Base-by-base conservation (phyloP, 352 stramenopile species). In the Globisporangium megalacanthum region DNA sequence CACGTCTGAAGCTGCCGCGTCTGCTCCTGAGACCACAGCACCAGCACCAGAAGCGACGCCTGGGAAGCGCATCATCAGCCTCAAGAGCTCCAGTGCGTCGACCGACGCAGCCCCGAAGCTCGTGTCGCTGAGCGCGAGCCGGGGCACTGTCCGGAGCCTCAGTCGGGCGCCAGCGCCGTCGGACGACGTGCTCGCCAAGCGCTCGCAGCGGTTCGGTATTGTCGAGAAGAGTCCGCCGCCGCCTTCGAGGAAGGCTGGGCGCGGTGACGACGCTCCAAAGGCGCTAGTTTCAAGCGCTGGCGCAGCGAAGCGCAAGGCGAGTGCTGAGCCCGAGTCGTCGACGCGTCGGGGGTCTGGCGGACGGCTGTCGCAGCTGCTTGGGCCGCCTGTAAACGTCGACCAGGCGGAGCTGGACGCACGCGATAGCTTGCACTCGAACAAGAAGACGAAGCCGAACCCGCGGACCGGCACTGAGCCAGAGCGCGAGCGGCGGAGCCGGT, bases 201-300 rank as follows among this genome's bases (percentile, higher is more conserved):
- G 83, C n/a, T 89, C 83, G 58, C 77, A 89, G 62, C 74, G 83
- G 20, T 94, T 94, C 60, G 83, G 83, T 3, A 61, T 72, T 3
- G 69, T 86, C 35, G 75, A 77, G 39, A 69, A 78, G 61, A 42
- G 60, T 37, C 47, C 57, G 44, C 51, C 65, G 13, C 59, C 65
- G 47, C 29, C 25, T 1, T 29, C 25, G 25, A 29, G 63, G 33
- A 66, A 68, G 14, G 66, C 58, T 15, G 41, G 11, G 58, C 75
- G 39, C 54, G 53, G 49, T 51, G 50, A 57, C 50, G 8, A 29
- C 47, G 25, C 25, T 29, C 14, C 35, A 60, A 42, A 75, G 51
- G 56, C 78, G 73, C 52, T 54, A 63, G 54, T 47, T 52, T 70
- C 11, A 51, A 64, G 10, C 55, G 17, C 25, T 2, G 41, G 17